Conservation (phyloP, 2,329 filamentous ascomycete genomes). For the Lizonia empirigonia region DNA sequence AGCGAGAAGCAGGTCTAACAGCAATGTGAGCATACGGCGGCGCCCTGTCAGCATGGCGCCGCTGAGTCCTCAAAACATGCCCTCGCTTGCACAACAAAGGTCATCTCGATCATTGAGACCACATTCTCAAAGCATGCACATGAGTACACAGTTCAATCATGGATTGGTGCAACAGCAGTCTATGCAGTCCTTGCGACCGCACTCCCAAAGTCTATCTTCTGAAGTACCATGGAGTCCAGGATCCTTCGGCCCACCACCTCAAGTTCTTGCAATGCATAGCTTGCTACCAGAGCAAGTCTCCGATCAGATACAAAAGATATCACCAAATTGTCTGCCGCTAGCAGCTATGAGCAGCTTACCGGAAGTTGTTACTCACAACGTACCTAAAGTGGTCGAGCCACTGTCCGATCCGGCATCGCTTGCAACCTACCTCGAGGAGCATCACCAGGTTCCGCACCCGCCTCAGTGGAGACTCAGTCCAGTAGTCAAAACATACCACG, state of each 20-base stretch:
- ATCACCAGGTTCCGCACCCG: constrained; percentile 40
- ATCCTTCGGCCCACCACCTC: constrained; percentile 17
- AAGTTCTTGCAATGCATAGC: constrained; percentile 12
- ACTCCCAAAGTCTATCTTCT: constrained; percentile 21
- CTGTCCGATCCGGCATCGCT: constrained; percentile 21
- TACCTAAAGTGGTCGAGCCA: not conserved
- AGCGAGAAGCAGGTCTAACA: constrained; percentile 28
- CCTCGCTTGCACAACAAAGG: constrained; percentile 19
- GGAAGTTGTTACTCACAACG: constrained; percentile 5
- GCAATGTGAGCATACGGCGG: constrained; percentile 22
- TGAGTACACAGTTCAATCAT: constrained; percentile 3
- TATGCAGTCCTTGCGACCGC: constrained; percentile 13
- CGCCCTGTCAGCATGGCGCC: constrained; percentile 20
- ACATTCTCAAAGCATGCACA: constrained; percentile 12
- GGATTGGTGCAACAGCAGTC: constrained; percentile 21
- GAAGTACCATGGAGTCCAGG: constrained; percentile 22
- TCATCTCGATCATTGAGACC: constrained; percentile 8
- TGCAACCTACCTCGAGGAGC: constrained; percentile 34
- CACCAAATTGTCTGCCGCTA: not conserved
- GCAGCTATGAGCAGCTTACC: constrained; percentile 2
- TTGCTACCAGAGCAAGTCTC: constrained; percentile 24
- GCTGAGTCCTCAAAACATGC: constrained; percentile 11
- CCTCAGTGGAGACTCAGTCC: constrained; percentile 39
- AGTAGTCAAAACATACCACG: constrained; percentile 30
- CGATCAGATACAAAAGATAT: not conserved